Base-by-base conservation (phyloP, 768 basidiomycete genomes). In the Suillus paluster region DNA sequence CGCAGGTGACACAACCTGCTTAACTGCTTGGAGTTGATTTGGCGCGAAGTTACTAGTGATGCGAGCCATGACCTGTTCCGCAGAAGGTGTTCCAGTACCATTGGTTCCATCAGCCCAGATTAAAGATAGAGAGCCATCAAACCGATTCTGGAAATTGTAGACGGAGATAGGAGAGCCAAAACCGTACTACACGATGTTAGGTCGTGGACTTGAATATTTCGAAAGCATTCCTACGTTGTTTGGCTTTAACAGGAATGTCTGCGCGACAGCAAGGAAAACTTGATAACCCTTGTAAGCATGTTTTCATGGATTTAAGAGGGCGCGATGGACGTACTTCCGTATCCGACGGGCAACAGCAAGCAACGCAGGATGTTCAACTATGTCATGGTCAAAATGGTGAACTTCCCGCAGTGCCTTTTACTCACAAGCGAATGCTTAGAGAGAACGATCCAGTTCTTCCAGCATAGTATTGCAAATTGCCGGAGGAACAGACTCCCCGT, bases 371-470 rank as follows among this genome's bases (percentile, higher is more conserved):
- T 39, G 62, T 88, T 89, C 3, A 88, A 72, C 87, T 88, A 57
- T 44, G 17, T 8, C 14, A 21, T 5, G 23, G 39, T 69, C 50
- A 62, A 54, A 23, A 27, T 48, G n/a, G 25, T 54, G 4, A 25
- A 46, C n/a, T 36, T 60, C 41, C 42, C 50, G 17, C 38, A 54
- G 34, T 4, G 41, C 4, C 19, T 25, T 7, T 2, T 25, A 78
- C 87, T 70, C 67, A 90, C 88, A 69, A 88, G 73, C 57, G 86
- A 81, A 71, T 88, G 86, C 68, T 84, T 88, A 25, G 82, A 85
- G 33, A 90, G 77, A 0, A 89, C 79, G 46, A 91, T 89, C 87
- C 86, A 89, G 65, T 91, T 91, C 79, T 91, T 91, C 83, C 85
- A 83, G 59, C 84, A 81, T 23, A 91, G 73, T 2, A 83, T 85